A percentile compares a stretch with the other conserved stretches of the same genome.
These are phyloP conservation scores for Cucurbita moschata DNA, from an alignment of 306 rosid genomes.

Conservation along the genomic window DNA sequence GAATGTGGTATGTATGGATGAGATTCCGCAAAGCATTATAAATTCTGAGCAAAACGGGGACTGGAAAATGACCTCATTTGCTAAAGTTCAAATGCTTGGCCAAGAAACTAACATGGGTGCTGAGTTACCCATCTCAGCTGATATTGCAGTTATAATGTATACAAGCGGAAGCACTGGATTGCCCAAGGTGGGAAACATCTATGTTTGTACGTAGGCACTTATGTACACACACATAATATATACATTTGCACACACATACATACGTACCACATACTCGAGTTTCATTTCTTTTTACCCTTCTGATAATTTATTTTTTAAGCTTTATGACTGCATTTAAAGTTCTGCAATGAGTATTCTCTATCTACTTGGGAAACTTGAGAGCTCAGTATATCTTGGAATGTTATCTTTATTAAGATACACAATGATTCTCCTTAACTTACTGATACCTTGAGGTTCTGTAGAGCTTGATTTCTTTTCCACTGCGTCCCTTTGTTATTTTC, in stretches of 20 bases:
- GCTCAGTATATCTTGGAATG: background rate
- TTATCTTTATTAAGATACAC: background rate
- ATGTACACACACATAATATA: too few species aligned
- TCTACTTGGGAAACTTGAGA: background rate
- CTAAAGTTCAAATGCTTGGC: slow-evolving; percentile 58
- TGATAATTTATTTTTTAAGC: background rate
- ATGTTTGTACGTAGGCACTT: background rate
- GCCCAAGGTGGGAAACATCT: slow-evolving; percentile 67
- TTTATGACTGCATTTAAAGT: background rate
- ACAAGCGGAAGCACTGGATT: slow-evolving; percentile 98
- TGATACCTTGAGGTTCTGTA: background rate
- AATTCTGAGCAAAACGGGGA: slow-evolving; percentile 25
- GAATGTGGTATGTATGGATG: slow-evolving; percentile 72
- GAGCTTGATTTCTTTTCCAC: background rate
- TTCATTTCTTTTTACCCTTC: background rate
- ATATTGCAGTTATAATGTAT: slow-evolving; percentile 94
- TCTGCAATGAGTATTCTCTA: background rate
- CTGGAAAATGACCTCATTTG: slow-evolving; percentile 51
- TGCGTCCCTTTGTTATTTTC: background rate
- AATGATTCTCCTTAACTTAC: background rate
- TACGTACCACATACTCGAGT: background rate
- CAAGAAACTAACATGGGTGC: slow-evolving; percentile 45
- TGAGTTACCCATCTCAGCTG: slow-evolving; percentile 69
- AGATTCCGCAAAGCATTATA: slow-evolving; percentile 38
- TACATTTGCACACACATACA: background rate